These are phyloP conservation scores for Backusella liffmaniae DNA, from an alignment of 192 early-diverging fungal genomes.

Conservation along the genomic window DNA sequence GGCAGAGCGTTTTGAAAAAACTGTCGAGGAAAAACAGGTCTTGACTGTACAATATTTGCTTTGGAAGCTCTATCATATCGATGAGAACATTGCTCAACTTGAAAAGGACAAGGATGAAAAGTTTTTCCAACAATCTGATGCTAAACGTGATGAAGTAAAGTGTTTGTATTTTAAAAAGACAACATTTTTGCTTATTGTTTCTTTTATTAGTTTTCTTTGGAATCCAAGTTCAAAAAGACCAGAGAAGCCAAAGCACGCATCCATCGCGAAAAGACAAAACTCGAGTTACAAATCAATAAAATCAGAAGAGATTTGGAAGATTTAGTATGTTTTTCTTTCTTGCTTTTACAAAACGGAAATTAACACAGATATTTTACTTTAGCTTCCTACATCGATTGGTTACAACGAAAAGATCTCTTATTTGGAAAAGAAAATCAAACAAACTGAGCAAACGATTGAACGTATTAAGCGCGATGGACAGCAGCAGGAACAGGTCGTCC, in stretches of 20 bases:
- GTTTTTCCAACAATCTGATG: background rate
- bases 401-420: conserved; percentile 77
- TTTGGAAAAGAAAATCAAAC: conserved; percentile 62
- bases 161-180: background rate
- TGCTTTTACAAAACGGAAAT: background rate
- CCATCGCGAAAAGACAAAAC: conserved; percentile 67
- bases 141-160: background rate
- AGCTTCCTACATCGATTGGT: conserved; percentile 60
- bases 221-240: conserved; percentile 59
- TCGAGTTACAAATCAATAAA: conserved; percentile 74
- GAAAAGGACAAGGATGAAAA: conserved; percentile 54
- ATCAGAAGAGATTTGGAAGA: conserved; percentile 73
- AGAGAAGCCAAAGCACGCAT: conserved; percentile 73
- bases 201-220: conserved; percentile 37
- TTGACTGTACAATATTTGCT: conserved; percentile 71
- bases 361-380: conserved; percentile 10
- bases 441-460: conserved; percentile 57
- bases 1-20: conserved; percentile 75
- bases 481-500: conserved; percentile 44
- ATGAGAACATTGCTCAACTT: conserved; percentile 60
- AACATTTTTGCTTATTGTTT: background rate
- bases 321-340: conserved; percentile 35
- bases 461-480: conserved; percentile 50
- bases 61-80: conserved; percentile 92
- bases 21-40: conserved; percentile 56